Conservation (phyloP, 192 early-diverging fungal species). For the Linderina pennispora region DNA sequence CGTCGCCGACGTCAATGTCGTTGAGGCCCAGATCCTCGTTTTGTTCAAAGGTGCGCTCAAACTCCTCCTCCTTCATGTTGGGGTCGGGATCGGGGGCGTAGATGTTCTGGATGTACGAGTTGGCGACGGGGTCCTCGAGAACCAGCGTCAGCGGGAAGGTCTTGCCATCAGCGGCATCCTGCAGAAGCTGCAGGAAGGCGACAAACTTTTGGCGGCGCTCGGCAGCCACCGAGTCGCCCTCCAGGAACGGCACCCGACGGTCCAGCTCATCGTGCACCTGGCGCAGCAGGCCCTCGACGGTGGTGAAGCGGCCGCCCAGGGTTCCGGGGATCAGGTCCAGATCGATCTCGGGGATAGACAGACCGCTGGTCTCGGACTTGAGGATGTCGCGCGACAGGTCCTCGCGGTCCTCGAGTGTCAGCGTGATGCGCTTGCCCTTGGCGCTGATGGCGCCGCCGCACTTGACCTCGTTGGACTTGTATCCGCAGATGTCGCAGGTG, state of each 20-base stretch:
- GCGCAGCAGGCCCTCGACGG: slow-evolving; percentile 84
- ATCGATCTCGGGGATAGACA: slow-evolving; percentile 84
- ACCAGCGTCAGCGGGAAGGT: slow-evolving; percentile 63
- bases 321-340: slow-evolving; percentile 83
- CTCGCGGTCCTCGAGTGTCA: slow-evolving; percentile 75
- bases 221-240: slow-evolving; percentile 60
- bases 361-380: slow-evolving; percentile 91
- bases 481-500: slow-evolving; percentile 84
- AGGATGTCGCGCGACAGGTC: slow-evolving; percentile 91
- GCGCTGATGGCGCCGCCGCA: slow-evolving; percentile 80
- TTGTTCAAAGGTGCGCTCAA: slow-evolving; percentile 81
- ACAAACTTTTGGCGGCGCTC: slow-evolving; percentile 54
- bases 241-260: slow-evolving; percentile 54
- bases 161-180: slow-evolving; percentile 57
- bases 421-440: slow-evolving; percentile 73
- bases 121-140: slow-evolving; percentile 85
- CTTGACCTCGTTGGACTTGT: slow-evolving; percentile 96
- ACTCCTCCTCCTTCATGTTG: slow-evolving; percentile 83
- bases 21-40: slow-evolving; percentile 87
- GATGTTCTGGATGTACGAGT: slow-evolving; percentile 87
- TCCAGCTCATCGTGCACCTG: slow-evolving; percentile 86
- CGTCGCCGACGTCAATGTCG: slow-evolving; percentile 74
- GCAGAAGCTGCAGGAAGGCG: slow-evolving; percentile 64
- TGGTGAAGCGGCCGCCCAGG: slow-evolving; percentile 92
- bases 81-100: slow-evolving; percentile 94